phyloP scores from a whole-genome alignment of 2,329 filamentous ascomycete species.

The Dactylellina leptospora region DNA sequence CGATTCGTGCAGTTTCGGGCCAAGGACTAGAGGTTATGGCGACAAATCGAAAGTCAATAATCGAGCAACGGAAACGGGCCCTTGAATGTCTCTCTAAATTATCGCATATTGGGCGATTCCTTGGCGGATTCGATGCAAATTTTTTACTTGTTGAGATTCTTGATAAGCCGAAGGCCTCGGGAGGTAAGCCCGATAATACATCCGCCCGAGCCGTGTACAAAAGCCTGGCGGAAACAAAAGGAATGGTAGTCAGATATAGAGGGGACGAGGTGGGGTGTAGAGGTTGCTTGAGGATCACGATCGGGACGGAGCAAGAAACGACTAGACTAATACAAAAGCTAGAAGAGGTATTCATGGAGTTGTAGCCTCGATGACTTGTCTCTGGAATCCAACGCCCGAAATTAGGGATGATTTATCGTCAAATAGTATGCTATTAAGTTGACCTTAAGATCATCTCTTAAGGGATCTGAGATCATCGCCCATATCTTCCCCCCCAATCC shows the following conservation, averaged over 20 bases:
- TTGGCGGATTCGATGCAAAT: constrained; percentile 83
- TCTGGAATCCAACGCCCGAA: too few relatives aligned
- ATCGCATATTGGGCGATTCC: constrained; percentile 78
- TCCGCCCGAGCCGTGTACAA: constrained; percentile 84
- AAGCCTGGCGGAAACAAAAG: constrained; percentile 80
- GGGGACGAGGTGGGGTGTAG: constrained; percentile 90
- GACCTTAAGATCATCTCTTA: too few relatives aligned
- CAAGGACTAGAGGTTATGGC: constrained; percentile 78
- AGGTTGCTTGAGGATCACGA: constrained; percentile 88
- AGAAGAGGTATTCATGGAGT: constrained; percentile 64
- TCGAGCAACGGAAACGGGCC: constrained; percentile 79
- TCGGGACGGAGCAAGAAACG: constrained; percentile 89
- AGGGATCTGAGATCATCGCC: too few relatives aligned
- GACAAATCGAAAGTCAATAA: constrained; percentile 72
- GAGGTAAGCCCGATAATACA: constrained; percentile 78
- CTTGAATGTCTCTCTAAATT: constrained; percentile 77
- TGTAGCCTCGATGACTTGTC: too few relatives aligned
- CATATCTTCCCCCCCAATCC: too few relatives aligned
- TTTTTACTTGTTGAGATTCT: constrained; percentile 92
- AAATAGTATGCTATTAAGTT: not conserved
- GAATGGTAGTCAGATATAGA: constrained; percentile 91
- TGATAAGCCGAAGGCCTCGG: constrained; percentile 66
- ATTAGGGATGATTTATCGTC: too few relatives aligned
- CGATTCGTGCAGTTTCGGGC: constrained; percentile 73
- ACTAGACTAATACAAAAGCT: constrained; percentile 78